These are phyloP conservation scores for Suillus americanus DNA, from an alignment of 768 basidiomycete species.

Conservation along the genomic window DNA sequence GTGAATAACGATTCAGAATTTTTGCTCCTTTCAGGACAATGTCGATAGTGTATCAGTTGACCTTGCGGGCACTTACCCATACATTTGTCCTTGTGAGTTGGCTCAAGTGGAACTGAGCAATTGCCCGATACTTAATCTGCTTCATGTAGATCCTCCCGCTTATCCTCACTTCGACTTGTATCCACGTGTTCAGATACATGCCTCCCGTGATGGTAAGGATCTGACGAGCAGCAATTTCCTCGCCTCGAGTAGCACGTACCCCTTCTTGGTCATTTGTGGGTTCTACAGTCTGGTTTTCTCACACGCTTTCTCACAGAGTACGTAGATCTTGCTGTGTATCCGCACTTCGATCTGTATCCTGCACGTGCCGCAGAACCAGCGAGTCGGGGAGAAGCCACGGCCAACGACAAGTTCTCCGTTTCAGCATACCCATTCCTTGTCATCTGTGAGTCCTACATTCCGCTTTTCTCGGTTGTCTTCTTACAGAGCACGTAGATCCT, in stretches of 20 bases:
- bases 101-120: neutral
- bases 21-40: neutral
- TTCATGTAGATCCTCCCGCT: conserved; percentile 15
- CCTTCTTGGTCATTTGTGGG: conserved; percentile 16
- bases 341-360: conserved; percentile 31
- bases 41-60: conserved; percentile 1
- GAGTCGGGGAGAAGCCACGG: neutral
- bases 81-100: conserved; percentile 9
- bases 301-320: neutral
- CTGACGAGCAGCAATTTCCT: neutral
- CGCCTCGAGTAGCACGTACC: conserved; percentile 12
- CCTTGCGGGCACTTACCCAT: conserved; percentile 3
- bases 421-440: conserved; percentile 14
- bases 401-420: neutral
- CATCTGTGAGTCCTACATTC: conserved; percentile 12
- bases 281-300: neutral
- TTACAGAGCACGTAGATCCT: conserved; percentile 34
- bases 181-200: conserved; percentile 15
- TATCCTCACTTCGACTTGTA: conserved; percentile 37
- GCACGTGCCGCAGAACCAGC: conserved; percentile 15
- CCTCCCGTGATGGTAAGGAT: neutral
- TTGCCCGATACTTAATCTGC: neutral
- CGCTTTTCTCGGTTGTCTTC: neutral
- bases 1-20: neutral
- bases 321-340: conserved; percentile 25